Base-by-base conservation (phyloP, 768 basidiomycete genomes). In the Pleurotus djamor region DNA sequence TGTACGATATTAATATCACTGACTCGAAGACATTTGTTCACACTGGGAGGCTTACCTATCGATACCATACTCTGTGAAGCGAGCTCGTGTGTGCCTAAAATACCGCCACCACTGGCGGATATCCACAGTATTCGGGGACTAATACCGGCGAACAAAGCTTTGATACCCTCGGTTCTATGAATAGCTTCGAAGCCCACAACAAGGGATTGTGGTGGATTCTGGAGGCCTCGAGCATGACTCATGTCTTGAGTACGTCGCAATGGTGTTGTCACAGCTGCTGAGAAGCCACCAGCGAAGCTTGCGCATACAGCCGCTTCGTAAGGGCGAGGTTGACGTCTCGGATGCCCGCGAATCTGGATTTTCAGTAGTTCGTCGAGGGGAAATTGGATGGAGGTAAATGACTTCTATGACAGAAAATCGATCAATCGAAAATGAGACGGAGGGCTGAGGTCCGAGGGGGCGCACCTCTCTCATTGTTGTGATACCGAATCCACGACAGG, bases 51-150 rank as follows among this genome's bases (percentile, higher is more conserved):
- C 38, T 10, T 41, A 9, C 13, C 17, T 7, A 47, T 60, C 2
- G 69, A 68, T 67, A 79, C 79, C 9, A 91, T 69, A 2, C 79
- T 75, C 65, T 82, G 77, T 3, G 88, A 76, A 0, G 80, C 85
- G 83, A 86, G 88, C 71, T 99, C 96, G 66, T 98, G 98, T 49
- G 93, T 88, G n/a, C 97, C 97, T 28, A 99, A 79, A 71, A 99
- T 98, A 0, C 98, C 94, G 0, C 96, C 95, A 2, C 97, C 97
- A 2, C 97, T 97, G 2, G 92, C 87, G 1, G 94, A 94, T 67
- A 99, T 98, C 91, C 96, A 98, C 52, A 97, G 69, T 41, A 95
- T 98, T 69, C 97, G 83, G 28, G 96, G 96, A 6, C 95, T 81
- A 44, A 91, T 83, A 8, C 97, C 97, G 4, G 90, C 74, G 68